These are phyloP conservation scores for Isabelozyma pseudorhagii DNA, from an alignment of 805 yeast genomes.

Conservation along the genomic window DNA sequence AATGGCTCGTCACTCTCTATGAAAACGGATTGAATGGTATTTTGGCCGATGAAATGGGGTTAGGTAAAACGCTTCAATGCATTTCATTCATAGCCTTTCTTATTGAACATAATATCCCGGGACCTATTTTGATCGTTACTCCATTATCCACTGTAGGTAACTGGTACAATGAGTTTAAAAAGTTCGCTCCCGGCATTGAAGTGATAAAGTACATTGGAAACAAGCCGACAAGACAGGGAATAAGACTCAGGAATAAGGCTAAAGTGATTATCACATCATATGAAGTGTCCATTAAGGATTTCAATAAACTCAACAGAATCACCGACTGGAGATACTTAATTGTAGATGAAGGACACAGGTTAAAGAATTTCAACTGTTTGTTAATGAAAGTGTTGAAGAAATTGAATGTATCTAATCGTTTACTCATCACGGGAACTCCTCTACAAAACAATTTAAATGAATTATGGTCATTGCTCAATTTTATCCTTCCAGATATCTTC, in stretches of 20 bases:
- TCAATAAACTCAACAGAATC: conserved; percentile 46
- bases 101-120: conserved; percentile 71
- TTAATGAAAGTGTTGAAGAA: conserved; percentile 69
- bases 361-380: conserved; percentile 79
- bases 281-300: conserved; percentile 74
- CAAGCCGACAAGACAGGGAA: conserved; percentile 50
- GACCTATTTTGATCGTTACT: conserved; percentile 76
- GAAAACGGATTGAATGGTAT: conserved; percentile 95
- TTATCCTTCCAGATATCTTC: conserved; percentile 89
- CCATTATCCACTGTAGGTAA: conserved; percentile 84
- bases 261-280: conserved; percentile 77
- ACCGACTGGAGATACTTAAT: conserved; percentile 75
- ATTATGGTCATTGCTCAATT: conserved; percentile 88
- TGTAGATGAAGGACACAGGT: conserved; percentile 94
- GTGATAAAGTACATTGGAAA: conserved; percentile 64
- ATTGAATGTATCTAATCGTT: conserved; percentile 64
- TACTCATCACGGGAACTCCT: conserved; percentile 94
- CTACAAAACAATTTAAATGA: conserved; percentile 87
- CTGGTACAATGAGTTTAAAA: conserved; percentile 73
- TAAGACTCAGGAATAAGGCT: conserved; percentile 30
- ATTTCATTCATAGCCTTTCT: conserved; percentile 75
- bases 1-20: conserved; percentile 84
- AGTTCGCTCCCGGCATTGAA: conserved; percentile 69
- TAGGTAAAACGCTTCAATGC: conserved; percentile 91
- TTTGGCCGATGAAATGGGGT: conserved; percentile 96